A percentile compares a stretch with the other conserved stretches of the same genome.
phyloP scores from a whole-genome alignment of 352 stramenopile genomes.

The Phytophthora foliorum region DNA sequence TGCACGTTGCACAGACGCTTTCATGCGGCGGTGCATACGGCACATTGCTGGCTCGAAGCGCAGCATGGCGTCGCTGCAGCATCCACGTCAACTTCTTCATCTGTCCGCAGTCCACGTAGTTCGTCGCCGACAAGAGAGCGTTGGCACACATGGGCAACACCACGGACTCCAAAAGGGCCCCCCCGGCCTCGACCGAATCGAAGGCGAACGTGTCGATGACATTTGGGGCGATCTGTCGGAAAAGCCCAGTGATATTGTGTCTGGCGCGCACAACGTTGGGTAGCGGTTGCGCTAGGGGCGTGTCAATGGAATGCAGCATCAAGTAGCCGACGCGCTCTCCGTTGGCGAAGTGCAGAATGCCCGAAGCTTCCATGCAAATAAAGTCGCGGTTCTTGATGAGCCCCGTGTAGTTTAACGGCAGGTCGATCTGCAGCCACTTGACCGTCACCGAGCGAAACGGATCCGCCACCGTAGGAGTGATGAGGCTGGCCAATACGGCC shows the following conservation, averaged over 20 bases:
- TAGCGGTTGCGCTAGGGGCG: slow-evolving; percentile 34
- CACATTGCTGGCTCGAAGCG: slow-evolving; percentile 8
- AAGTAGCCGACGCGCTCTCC: slow-evolving; percentile 45
- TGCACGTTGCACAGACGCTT: slow-evolving; percentile 36
- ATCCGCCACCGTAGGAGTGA: slow-evolving; percentile 41
- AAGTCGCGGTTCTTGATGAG: slow-evolving; percentile 34
- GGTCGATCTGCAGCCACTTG: slow-evolving; percentile 33
- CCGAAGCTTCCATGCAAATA: slow-evolving; percentile 44
- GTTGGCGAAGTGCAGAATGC: slow-evolving; percentile 31
- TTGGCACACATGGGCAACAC: slow-evolving; percentile 41
- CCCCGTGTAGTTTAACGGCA: slow-evolving; percentile 13
- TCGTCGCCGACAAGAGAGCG: slow-evolving; percentile 39
- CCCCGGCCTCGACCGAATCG: slow-evolving; percentile 36
- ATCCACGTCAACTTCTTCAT: slow-evolving; percentile 72
- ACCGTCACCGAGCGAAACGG: slow-evolving; percentile 38
- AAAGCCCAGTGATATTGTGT: slow-evolving; percentile 51
- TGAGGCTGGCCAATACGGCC: slow-evolving; percentile 28
- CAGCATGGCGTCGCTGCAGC: slow-evolving; percentile 21
- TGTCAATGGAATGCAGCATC: slow-evolving; percentile 34
- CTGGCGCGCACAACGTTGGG: slow-evolving; percentile 37
- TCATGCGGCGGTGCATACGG: background rate
- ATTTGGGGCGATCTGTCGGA: slow-evolving; percentile 48
- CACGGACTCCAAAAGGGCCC: slow-evolving; percentile 40
- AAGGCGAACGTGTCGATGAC: slow-evolving; percentile 52
- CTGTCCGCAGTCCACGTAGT: slow-evolving; percentile 53